A percentile compares a stretch with the other conserved stretches of the same genome.
These are phyloP conservation scores for Melastoma malabathricum DNA, from an alignment of 345 rosid species.

Conservation along the genomic window DNA sequence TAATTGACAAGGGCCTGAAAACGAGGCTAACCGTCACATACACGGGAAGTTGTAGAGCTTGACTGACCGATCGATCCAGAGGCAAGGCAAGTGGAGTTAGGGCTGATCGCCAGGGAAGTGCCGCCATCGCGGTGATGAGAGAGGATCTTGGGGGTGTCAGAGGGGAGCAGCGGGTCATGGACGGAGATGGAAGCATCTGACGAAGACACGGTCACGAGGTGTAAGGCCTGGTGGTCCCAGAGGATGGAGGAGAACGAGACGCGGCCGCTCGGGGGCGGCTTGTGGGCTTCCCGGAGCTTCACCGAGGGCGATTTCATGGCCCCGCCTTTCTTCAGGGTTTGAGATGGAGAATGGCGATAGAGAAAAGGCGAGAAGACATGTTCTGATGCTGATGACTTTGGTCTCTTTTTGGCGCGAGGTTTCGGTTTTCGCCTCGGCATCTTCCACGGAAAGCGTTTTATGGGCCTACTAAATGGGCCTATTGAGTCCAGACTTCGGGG, in stretches of 20 bases:
- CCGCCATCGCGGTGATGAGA: conserved; percentile 96
- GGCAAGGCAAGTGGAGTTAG: conserved; percentile 84
- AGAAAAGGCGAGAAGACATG: too few relatives aligned
- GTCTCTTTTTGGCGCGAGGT: conserved; percentile 1
- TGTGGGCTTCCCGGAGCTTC: conserved; percentile 82
- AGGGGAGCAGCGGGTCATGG: conserved; percentile 59
- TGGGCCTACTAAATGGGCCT: not conserved
- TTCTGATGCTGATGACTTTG: not conserved
- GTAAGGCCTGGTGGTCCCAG: conserved; percentile 71
- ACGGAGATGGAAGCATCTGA: conserved; percentile 60
- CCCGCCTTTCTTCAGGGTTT: not conserved
- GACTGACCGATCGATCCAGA: conserved; percentile 90
- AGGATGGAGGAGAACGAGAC: conserved; percentile 72
- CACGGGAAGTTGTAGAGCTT: conserved; percentile 97
- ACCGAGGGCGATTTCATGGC: conserved; percentile 69
- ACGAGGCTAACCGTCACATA: conserved; percentile 8
- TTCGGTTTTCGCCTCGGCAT: not conserved
- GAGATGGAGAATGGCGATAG: too few relatives aligned
- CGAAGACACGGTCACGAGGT: conserved; percentile 80
- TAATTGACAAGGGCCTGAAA: not conserved
- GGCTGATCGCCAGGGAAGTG: conserved; percentile 73
- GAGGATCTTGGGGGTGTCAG: conserved; percentile 46
- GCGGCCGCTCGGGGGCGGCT: conserved; percentile 20
- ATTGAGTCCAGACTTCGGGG: not conserved
- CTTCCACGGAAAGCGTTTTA: conserved; percentile 12